Evolutionary conservation across 2,329 filamentous ascomycete genomes (phyloP), one percentile per base, ranked within the genome.

Genomic region (Myriosclerotinia curreyana): DNA sequence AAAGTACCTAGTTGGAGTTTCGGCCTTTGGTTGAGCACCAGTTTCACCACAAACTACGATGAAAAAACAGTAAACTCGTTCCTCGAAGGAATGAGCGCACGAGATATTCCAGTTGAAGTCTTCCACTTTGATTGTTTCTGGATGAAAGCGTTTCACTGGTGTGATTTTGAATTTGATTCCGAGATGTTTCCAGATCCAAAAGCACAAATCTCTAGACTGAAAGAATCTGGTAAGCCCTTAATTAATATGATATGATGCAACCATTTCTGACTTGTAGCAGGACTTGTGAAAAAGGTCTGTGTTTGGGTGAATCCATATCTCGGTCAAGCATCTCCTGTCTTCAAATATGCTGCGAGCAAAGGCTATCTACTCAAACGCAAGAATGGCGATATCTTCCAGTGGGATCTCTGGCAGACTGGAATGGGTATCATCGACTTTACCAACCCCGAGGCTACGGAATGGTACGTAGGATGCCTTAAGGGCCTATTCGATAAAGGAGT

Each of bases 11-110:
- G 83, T 36, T 92, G 89, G 90, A 90, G 86, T 67, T 92, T 86
- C 67, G 89, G 89, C 1, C 79, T 92, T 11, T 92, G 89, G 89
- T 80, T 92, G 25, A 91, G 86, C 63, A 93, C 89, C 17, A 88
- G 80, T 38, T 87, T 86, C 72, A 86, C 83, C 2, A 86, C 84
- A 2, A 80, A 81, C 53, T 86, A 87, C 71, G 81, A 83, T 59
- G 83, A 86, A 71, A 73, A 79, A 58, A 86, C 83, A 0, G 84
- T 86, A 5, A 82, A 78, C 11, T 76, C 78, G 20, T 86, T 86
- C 71, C 77, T 86, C 8, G 81, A 85, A 64, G 83, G 83, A 2
- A 86, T 87, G 80, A 79, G 79, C 50, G 75, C 80, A 36, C 79
- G 82, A 5, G 77, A 81, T 52, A 85, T 86, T 56, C 83, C 84